Conservation (phyloP, 176 grass and related monocot genomes). For the Oryza punctata region DNA sequence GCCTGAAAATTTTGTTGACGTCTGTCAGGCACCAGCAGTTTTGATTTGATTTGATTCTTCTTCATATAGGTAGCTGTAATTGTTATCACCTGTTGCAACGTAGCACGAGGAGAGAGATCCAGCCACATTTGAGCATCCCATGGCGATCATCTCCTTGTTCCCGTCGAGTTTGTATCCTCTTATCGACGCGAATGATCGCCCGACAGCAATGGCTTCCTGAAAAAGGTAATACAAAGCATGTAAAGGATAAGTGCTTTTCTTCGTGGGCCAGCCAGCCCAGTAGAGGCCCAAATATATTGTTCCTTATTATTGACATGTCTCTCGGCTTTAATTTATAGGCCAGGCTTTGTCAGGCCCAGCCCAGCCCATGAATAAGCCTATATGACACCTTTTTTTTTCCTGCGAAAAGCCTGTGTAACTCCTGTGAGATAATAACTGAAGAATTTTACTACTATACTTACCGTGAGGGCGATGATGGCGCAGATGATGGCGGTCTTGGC, state of each 20-base stretch:
- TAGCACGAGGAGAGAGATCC: constrained; percentile 96
- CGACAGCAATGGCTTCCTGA: constrained; percentile 97
- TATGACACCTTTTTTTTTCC: no score
- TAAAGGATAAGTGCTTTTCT: no score
- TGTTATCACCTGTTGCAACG: constrained; percentile 76
- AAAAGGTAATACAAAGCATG: constrained; percentile 23
- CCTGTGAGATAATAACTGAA: not conserved
- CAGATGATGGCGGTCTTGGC: constrained; percentile 88
- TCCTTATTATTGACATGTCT: no score
- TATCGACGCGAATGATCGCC: constrained; percentile 79
- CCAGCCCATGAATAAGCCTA: not conserved
- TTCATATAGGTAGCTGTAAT: not conserved
- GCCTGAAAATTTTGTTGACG: constrained; percentile 46
- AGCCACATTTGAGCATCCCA: constrained; percentile 85
- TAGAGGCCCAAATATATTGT: not conserved
- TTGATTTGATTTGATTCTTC: constrained; percentile 8
- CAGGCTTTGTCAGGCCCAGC: not conserved
- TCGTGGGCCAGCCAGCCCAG: not conserved
- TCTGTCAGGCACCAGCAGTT: constrained; percentile 5
- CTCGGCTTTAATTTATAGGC: not conserved
- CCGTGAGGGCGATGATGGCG: constrained; percentile 86
- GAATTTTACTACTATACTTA: not conserved
- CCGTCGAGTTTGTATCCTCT: constrained; percentile 90
- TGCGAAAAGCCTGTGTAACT: no score
- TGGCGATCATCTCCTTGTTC: constrained; percentile 97